These are phyloP conservation scores for Microdochium nivale DNA, from an alignment of 2,329 filamentous ascomycete species.

Conservation along the genomic window DNA sequence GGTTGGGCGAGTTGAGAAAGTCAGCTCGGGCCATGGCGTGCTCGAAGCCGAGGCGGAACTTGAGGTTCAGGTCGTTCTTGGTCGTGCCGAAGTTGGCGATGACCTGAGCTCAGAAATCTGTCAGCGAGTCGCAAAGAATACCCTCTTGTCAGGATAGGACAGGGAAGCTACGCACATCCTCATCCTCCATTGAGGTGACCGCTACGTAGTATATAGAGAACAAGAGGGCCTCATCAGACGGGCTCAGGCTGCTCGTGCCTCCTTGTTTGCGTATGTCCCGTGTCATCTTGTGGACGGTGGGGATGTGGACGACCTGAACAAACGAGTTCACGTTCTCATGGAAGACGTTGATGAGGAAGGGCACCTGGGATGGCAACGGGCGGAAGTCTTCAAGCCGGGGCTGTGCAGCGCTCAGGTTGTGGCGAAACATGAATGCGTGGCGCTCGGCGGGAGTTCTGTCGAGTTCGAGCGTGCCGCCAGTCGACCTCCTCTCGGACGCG, in stretches of 20 bases:
- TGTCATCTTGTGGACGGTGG: constrained; percentile 28
- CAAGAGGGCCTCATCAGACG: constrained; percentile 41
- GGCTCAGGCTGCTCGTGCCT: constrained; percentile 21
- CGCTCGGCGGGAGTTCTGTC: constrained; percentile 33
- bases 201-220: constrained; percentile 51
- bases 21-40: constrained; percentile 38
- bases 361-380: constrained; percentile 45
- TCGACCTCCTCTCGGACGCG: constrained; percentile 18
- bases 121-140: background rate
- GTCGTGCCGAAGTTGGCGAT: constrained; percentile 26
- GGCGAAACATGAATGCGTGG: constrained; percentile 42
- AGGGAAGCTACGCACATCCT: constrained; percentile 37
- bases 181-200: constrained; percentile 46
- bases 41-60: constrained; percentile 33
- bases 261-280: constrained; percentile 24
- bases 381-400: constrained; percentile 30
- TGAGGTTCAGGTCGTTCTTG: constrained; percentile 26
- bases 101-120: constrained; percentile 10
- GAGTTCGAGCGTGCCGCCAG: constrained; percentile 18
- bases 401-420: constrained; percentile 24
- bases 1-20: constrained; percentile 39
- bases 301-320: constrained; percentile 34
- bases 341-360: constrained; percentile 41
- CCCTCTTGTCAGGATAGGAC: background rate
- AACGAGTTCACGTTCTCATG: constrained; percentile 41